Evolutionary conservation across 2,329 filamentous ascomycete species (phyloP).

Genomic region (Talaromyces sp.): DNA sequence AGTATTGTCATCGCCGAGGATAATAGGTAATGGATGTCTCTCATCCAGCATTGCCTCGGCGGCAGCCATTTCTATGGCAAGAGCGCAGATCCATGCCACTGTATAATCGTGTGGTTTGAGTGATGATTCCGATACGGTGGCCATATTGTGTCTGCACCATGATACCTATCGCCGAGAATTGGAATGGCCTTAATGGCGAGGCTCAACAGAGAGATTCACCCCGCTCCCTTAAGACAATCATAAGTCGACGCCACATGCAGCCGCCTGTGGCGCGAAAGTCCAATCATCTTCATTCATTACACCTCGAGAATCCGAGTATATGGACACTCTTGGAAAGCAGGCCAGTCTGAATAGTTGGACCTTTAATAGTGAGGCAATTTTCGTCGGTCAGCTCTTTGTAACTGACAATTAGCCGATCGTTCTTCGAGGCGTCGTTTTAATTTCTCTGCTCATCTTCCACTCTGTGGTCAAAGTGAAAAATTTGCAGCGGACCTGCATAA

Average conservation of each 20-base stretch:
- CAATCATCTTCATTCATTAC: not conserved
- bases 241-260: not conserved
- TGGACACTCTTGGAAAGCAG: too few species aligned
- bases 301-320: not conserved
- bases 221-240: not conserved
- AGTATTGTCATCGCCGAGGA: slow-evolving; percentile 13
- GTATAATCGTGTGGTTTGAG: not conserved
- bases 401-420: not conserved
- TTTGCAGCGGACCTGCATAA: too few species aligned
- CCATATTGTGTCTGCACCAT: not conserved
- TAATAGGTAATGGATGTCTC: slow-evolving; percentile 9
- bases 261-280: not conserved
- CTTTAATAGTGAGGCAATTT: too few species aligned
- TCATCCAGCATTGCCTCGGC: slow-evolving; percentile 20
- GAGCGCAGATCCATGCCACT: slow-evolving; percentile 18
- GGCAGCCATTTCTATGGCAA: slow-evolving; percentile 16
- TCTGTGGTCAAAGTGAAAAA: not conserved
- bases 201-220: not conserved
- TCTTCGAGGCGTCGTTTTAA: not conserved
- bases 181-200: not conserved
- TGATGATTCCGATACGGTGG: not conserved
- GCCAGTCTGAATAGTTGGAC: too few species aligned
- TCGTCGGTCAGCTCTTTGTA: not conserved
- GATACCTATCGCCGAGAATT: not conserved
- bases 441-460: not conserved